Evolutionary conservation across 1,139 yeast species (phyloP).

Genomic region (Yamadazyma sp.): DNA sequence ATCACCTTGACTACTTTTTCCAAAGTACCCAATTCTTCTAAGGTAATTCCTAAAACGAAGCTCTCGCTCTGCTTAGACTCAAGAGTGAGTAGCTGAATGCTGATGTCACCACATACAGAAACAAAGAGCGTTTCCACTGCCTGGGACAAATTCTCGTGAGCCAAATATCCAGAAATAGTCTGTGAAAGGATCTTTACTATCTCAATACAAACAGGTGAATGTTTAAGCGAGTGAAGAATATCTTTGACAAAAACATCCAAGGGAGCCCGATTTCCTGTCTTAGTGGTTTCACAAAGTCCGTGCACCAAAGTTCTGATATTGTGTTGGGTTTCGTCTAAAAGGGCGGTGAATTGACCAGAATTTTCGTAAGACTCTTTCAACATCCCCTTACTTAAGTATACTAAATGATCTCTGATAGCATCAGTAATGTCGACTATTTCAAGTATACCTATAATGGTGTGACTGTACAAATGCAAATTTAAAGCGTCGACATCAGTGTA

Average conservation of each 20-base stretch:
- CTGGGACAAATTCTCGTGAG: neutral
- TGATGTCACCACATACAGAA: conserved; percentile 6
- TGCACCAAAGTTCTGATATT: neutral
- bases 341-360: neutral
- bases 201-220: conserved; percentile 1
- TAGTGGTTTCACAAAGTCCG: conserved; percentile 3
- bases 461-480: neutral
- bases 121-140: conserved; percentile 5
- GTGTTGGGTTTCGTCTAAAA: neutral
- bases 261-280: conserved; percentile 5
- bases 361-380: neutral
- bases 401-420: conserved; percentile 1
- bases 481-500: too few species aligned
- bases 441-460: neutral
- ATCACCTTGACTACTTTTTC: too few species aligned
- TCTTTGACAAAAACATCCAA: conserved; percentile 6
- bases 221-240: neutral
- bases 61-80: neutral
- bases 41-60: neutral
- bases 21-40: too few species aligned
- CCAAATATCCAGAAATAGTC: neutral
- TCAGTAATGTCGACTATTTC: neutral
- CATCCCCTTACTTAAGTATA: neutral
- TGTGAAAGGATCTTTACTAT: neutral
- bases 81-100: neutral